A percentile compares a stretch with the other conserved stretches of the same genome.
These are phyloP conservation scores for Diaporthe humulicola DNA, from an alignment of 2,329 filamentous ascomycete species.

Conservation along the genomic window DNA sequence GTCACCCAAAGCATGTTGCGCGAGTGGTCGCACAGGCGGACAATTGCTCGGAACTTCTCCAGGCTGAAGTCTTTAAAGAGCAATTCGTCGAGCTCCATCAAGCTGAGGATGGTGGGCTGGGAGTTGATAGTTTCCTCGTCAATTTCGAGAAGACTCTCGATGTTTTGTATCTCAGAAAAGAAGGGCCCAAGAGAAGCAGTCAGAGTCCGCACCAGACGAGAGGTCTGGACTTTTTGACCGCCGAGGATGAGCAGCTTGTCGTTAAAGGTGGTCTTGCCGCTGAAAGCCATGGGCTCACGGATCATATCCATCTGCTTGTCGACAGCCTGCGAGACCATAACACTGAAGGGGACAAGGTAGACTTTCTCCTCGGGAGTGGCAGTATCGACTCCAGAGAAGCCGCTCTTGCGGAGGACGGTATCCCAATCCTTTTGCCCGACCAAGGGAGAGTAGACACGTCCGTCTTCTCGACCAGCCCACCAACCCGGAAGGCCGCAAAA, in stretches of 20 bases:
- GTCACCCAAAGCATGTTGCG: conserved; percentile 45
- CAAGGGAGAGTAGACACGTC: neutral
- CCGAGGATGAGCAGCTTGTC: conserved; percentile 44
- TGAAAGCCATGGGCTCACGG: conserved; percentile 18
- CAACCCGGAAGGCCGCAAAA: conserved; percentile 41
- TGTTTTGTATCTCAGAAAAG: conserved; percentile 30
- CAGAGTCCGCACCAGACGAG: conserved; percentile 16
- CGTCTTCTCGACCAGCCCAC: conserved; percentile 33
- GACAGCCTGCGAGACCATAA: conserved; percentile 27
- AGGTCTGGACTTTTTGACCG: neutral
- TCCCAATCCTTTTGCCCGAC: conserved; percentile 5
- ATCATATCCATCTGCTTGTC: conserved; percentile 31
- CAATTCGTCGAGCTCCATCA: conserved; percentile 46
- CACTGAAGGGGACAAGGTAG: neutral
- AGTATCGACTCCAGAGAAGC: conserved; percentile 31
- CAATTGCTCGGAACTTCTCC: conserved; percentile 41
- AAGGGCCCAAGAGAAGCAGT: conserved; percentile 33
- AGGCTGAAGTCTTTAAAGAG: conserved; percentile 44
- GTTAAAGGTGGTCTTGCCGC: conserved; percentile 17
- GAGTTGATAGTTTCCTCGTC: conserved; percentile 3
- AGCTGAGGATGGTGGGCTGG: conserved; percentile 40
- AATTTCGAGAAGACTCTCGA: conserved; percentile 35
- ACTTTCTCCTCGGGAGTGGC: conserved; percentile 13
- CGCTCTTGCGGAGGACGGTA: neutral
- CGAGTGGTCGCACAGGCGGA: conserved; percentile 36